Percentiles rank a stretch among this genome's conserved stretches.
phyloP scores from a whole-genome alignment of 768 basidiomycete genomes.

The Russula olivacea region DNA sequence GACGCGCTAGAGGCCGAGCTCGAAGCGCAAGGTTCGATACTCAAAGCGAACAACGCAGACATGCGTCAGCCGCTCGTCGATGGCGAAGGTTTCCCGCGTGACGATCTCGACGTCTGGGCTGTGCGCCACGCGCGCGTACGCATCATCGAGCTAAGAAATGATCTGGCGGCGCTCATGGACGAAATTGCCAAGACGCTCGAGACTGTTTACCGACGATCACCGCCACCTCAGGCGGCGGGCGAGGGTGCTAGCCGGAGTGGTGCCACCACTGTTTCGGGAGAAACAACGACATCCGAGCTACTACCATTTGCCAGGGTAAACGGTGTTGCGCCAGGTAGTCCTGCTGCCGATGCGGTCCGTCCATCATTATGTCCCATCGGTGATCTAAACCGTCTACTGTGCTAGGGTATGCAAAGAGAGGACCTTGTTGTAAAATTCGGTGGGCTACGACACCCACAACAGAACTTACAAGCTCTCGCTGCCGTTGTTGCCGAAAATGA shows the following conservation, averaged over 20 bases:
- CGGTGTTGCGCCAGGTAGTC: constrained; percentile 71
- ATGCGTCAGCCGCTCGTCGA: constrained; percentile 78
- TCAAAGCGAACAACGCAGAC: constrained; percentile 55
- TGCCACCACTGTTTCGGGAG: not conserved
- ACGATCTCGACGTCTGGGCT: constrained; percentile 78
- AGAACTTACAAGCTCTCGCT: constrained; percentile 63
- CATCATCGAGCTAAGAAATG: constrained; percentile 79
- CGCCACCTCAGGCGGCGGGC: constrained; percentile 25
- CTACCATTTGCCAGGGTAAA: constrained; percentile 77
- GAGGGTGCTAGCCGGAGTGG: not conserved
- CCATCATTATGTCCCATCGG: not conserved
- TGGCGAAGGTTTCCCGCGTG: constrained; percentile 81
- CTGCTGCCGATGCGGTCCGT: constrained; percentile 75
- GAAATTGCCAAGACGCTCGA: constrained; percentile 65
- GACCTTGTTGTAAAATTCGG: constrained; percentile 77
- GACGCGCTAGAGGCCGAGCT: constrained; percentile 70
- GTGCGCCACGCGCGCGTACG: constrained; percentile 69
- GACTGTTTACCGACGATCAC: constrained; percentile 51
- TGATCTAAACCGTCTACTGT: not conserved
- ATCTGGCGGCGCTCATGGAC: constrained; percentile 58
- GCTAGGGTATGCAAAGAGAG: constrained; percentile 58
- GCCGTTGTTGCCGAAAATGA: constrained; percentile 71
- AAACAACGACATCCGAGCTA: constrained; percentile 16
- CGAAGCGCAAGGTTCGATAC: constrained; percentile 52
- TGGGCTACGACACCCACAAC: constrained; percentile 43